Evolutionary conservation across 1,284 basidiomycete species (phyloP).

Genomic region (Filobasidium uniguttulatum): DNA sequence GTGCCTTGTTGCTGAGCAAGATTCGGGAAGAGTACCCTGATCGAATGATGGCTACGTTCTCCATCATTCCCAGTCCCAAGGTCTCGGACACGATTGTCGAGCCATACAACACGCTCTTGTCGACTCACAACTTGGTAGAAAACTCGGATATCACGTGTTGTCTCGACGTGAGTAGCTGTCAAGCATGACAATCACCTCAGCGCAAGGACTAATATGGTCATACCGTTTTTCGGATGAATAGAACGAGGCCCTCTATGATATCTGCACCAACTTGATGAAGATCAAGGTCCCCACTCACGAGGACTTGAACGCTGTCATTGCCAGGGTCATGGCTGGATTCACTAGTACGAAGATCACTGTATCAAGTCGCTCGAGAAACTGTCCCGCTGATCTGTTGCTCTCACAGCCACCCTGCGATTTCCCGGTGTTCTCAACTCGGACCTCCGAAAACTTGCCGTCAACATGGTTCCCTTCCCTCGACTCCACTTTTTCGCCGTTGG

Average conservation of each 20-base stretch:
- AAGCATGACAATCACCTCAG: neutral
- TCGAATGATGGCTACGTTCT: constrained; percentile 52
- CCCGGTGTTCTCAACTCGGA: constrained; percentile 98
- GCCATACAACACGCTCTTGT: constrained; percentile 51
- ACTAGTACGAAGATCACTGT: constrained; percentile 45
- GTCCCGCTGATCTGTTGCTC: neutral
- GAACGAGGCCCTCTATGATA: constrained; percentile 96
- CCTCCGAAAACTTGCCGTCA: constrained; percentile 89
- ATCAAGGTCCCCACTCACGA: constrained; percentile 86
- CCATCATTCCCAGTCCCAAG: constrained; percentile 49
- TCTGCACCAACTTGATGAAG: constrained; percentile 94
- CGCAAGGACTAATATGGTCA: neutral
- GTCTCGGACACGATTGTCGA: constrained; percentile 49
- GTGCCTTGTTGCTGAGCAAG: constrained; percentile 49
- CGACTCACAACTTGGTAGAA: constrained; percentile 49
- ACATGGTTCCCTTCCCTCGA: constrained; percentile 98
- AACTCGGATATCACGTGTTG: constrained; percentile 52
- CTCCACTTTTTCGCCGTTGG: constrained; percentile 99
- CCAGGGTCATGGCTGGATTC: constrained; percentile 95
- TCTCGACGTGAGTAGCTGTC: constrained; percentile 43
- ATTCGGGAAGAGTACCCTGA: constrained; percentile 50
- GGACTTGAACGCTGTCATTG: constrained; percentile 93
- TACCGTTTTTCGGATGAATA: constrained; percentile 41
- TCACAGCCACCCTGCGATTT: constrained; percentile 26
- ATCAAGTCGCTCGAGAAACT: neutral